These are phyloP conservation scores for Mycena polygramma DNA, from an alignment of 768 basidiomycete species.

Conservation along the genomic window DNA sequence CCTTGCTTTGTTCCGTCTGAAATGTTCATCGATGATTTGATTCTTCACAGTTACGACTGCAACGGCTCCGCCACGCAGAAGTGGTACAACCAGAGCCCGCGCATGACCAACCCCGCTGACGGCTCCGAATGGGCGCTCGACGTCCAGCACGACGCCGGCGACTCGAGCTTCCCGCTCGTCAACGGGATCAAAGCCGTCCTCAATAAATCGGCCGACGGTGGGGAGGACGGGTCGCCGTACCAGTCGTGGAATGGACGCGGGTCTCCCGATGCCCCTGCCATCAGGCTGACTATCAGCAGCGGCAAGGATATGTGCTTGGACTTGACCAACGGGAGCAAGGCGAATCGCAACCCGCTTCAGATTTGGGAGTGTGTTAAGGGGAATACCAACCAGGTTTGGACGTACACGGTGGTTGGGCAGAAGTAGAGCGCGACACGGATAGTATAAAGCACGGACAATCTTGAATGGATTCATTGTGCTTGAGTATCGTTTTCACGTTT, in stretches of 20 bases:
- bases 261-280: constrained; percentile 4
- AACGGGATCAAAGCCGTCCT: constrained; percentile 21
- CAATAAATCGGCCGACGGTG: constrained; percentile 17
- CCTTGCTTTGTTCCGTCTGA: too few relatives aligned
- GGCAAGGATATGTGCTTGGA: constrained; percentile 18
- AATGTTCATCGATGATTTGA: too few relatives aligned
- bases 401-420: constrained; percentile 27
- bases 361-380: constrained; percentile 23
- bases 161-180: constrained; percentile 1
- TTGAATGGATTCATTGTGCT: too few relatives aligned
- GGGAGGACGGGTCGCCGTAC: constrained; percentile 22
- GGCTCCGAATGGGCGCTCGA: constrained; percentile 30
- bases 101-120: constrained; percentile 28
- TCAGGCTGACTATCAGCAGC: constrained; percentile 17
- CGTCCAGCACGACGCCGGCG: constrained; percentile 14
- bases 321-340: constrained; percentile 21
- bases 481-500: too few relatives aligned
- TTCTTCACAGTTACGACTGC: constrained; percentile 18
- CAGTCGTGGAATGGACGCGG: constrained; percentile 18
- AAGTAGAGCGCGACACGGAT: not conserved
- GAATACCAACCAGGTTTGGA: constrained; percentile 29
- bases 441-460: too few relatives aligned
- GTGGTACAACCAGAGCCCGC: constrained; percentile 25
- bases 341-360: constrained; percentile 23
- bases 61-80: constrained; percentile 27